Evolutionary conservation across 2,329 filamentous ascomycete species (phyloP).

Genomic region (Phoma herbarum): DNA sequence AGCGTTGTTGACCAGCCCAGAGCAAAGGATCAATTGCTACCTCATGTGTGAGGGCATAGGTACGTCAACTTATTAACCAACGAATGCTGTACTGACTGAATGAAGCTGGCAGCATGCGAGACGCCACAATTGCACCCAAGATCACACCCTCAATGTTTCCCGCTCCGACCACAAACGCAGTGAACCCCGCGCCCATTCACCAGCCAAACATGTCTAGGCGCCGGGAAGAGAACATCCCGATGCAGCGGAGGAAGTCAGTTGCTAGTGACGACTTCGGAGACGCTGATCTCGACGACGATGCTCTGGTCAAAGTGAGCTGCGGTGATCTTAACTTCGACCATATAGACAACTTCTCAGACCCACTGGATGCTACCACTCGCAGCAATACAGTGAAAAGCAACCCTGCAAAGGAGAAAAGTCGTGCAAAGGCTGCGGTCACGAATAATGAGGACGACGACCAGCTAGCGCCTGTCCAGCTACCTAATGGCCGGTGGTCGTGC

Average conservation of each 20-base stretch:
- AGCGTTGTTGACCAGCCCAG: constrained; percentile 62
- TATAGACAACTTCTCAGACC: constrained; percentile 61
- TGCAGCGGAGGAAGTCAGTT: constrained; percentile 20
- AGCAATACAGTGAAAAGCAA: constrained; percentile 35
- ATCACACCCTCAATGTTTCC: constrained; percentile 59
- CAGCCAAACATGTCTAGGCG: constrained; percentile 45
- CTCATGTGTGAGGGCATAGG: constrained; percentile 87
- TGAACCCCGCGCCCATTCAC: constrained; percentile 23
- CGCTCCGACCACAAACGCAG: constrained; percentile 20
- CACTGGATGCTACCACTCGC: constrained; percentile 26
- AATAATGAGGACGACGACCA: constrained; percentile 15
- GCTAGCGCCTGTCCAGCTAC: constrained; percentile 61
- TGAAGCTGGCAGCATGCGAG: constrained; percentile 64
- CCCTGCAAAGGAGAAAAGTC: constrained; percentile 14
- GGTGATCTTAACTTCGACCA: constrained; percentile 56
- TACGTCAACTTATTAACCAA: constrained; percentile 37
- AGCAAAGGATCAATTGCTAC: constrained; percentile 71
- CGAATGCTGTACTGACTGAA: constrained; percentile 18
- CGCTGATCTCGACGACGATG: constrained; percentile 61
- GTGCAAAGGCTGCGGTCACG: constrained; percentile 12
- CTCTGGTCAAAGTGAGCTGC: constrained; percentile 58
- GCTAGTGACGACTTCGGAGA: constrained; percentile 62
- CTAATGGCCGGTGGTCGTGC: constrained; percentile 78
- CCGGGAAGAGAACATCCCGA: constrained; percentile 29
- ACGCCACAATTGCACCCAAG: constrained; percentile 61